phyloP scores from a whole-genome alignment of 495 filamentous ascomycete species.

The Cenococcum geophilum region DNA sequence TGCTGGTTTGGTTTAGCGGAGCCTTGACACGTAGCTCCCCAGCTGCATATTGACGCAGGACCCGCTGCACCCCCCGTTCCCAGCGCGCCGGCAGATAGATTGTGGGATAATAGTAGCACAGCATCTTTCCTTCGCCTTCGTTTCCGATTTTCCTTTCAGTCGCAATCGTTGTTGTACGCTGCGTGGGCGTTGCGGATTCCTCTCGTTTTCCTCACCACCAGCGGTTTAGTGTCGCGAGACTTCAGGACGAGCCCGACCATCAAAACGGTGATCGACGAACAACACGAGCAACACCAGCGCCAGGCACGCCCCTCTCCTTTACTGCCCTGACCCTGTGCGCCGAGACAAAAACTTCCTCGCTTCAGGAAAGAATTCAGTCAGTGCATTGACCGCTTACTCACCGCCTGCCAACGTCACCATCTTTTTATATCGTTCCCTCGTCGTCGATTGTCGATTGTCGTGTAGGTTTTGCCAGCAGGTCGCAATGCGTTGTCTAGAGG shows the following conservation, averaged over 20 bases:
- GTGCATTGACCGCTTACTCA: constrained; percentile 28
- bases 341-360: constrained; percentile 29
- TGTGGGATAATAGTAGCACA: constrained; percentile 29
- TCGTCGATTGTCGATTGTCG: constrained; percentile 3
- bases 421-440: constrained; percentile 22
- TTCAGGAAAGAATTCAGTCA: constrained; percentile 23
- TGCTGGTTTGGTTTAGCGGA: constrained; percentile 22
- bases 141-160: constrained; percentile 22
- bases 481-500: constrained; percentile 32
- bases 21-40: constrained; percentile 27
- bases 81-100: constrained; percentile 20
- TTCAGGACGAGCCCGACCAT: constrained; percentile 5
- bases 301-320: background rate
- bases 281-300: constrained; percentile 3
- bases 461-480: constrained; percentile 25
- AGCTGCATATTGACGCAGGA: constrained; percentile 32
- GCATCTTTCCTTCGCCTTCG: constrained; percentile 18
- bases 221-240: constrained; percentile 18
- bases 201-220: constrained; percentile 26
- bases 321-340: constrained; percentile 15
- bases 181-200: constrained; percentile 6
- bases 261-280: constrained; percentile 4
- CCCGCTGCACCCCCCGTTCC: constrained; percentile 21
- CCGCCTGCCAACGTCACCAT: constrained; percentile 31
- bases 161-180: constrained; percentile 6